These are phyloP conservation scores for Gracilaria domingensis DNA, from an alignment of 23 red algal genomes.

Conservation along the genomic window DNA sequence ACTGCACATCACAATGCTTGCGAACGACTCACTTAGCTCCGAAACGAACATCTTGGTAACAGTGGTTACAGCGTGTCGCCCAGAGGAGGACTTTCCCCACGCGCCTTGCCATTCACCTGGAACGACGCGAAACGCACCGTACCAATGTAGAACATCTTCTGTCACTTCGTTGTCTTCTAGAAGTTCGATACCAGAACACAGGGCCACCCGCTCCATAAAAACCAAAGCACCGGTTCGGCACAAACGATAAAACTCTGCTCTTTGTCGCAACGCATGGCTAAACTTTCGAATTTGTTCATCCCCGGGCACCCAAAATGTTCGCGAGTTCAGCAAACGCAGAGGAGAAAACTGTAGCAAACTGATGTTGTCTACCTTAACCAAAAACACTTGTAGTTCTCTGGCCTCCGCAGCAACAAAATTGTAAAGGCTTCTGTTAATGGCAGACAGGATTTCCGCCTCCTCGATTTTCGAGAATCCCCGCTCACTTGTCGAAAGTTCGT, in stretches of 20 bases:
- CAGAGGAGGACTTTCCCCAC: constrained; percentile 33
- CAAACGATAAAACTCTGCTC: constrained; percentile 15
- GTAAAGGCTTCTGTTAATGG: constrained; percentile 28
- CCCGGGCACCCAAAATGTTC: constrained; percentile 32
- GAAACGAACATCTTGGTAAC: constrained; percentile 34
- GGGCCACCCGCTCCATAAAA: constrained; percentile 21
- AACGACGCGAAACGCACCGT: constrained; percentile 50
- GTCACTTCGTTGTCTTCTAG: constrained; percentile 1
- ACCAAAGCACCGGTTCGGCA: constrained; percentile 27
- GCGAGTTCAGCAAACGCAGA: constrained; percentile 6
- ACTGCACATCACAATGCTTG: background rate
- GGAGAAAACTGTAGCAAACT: constrained; percentile 53
- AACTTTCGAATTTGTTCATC: constrained; percentile 18
- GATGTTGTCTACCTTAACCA: constrained; percentile 2
- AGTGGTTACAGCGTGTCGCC: constrained; percentile 1
- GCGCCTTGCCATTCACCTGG: constrained; percentile 10
- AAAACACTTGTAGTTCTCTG: background rate
- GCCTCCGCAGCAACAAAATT: background rate
- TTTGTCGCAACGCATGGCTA: background rate
- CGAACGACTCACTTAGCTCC: constrained; percentile 33
- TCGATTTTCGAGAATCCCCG: constrained; percentile 5
- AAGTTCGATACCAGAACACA: constrained; percentile 25
- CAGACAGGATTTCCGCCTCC: constrained; percentile 15
- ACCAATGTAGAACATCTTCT: constrained; percentile 22
- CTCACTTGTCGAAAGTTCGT: constrained; percentile 40